Conservation (phyloP, 164 flowering plant genomes). For the Taxillus chinensis region DNA sequence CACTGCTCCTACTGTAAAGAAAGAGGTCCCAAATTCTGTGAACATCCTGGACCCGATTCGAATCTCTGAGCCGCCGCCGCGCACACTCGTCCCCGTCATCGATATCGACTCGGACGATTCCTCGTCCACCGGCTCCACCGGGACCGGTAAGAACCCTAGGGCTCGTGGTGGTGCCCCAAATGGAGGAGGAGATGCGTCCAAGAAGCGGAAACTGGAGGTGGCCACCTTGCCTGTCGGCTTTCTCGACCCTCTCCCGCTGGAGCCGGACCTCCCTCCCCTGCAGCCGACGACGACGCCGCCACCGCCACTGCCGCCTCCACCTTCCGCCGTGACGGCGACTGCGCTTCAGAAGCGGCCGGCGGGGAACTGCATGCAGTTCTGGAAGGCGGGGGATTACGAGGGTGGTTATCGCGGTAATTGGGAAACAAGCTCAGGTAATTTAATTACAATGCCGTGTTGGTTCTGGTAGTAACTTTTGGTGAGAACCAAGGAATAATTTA, state of each 20-base stretch:
- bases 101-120: constrained; percentile 6
- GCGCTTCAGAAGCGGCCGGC: background rate
- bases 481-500: background rate
- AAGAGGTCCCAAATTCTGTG: no score
- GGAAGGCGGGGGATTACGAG: constrained; percentile 94
- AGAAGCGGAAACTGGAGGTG: constrained; percentile 4
- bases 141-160: background rate
- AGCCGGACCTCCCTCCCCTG: background rate
- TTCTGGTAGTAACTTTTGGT: background rate
- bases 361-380: constrained; percentile 47
- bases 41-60: no score
- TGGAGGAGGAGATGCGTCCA: constrained; percentile 13
- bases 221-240: constrained; percentile 23
- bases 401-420: constrained; percentile 27
- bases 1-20: no score
- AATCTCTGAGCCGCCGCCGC: constrained; percentile 12
- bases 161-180: constrained; percentile 1
- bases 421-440: constrained; percentile 29
- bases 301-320: background rate
- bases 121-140: background rate
- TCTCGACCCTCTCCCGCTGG: constrained; percentile 22
- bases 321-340: background rate
- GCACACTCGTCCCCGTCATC: constrained; percentile 6
- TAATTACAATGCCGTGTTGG: background rate
- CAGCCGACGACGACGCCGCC: constrained; percentile 8